Percentiles rank a stretch among this genome's conserved stretches.
These are phyloP conservation scores for Lenzites betulinus DNA, from an alignment of 768 basidiomycete species.

Conservation along the genomic window DNA sequence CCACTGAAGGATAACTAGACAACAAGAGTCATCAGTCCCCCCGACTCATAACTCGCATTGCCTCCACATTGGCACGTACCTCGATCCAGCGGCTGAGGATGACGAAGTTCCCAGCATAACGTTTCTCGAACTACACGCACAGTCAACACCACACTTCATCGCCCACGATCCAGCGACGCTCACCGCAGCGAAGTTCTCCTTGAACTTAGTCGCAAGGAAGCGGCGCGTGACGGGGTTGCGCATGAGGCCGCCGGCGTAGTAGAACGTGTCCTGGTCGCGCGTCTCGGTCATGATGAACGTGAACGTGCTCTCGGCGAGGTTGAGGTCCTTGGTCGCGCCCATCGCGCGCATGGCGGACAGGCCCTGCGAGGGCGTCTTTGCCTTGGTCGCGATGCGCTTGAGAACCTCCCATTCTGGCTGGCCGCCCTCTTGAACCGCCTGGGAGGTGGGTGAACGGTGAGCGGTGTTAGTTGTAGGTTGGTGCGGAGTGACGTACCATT, in stretches of 20 bases:
- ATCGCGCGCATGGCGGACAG: constrained; percentile 65
- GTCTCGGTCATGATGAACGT: constrained; percentile 37
- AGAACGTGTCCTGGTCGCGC: constrained; percentile 35
- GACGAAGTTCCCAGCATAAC: constrained; percentile 15
- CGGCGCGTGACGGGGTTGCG: constrained; percentile 41
- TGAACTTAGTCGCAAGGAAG: constrained; percentile 41
- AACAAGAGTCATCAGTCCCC: not conserved
- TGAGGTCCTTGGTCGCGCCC: constrained; percentile 42
- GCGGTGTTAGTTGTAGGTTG: not conserved
- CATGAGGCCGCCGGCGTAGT: constrained; percentile 39
- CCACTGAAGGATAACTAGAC: constrained; percentile 8
- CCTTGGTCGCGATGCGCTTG: constrained; percentile 66
- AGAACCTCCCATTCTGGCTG: constrained; percentile 73
- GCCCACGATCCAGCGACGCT: not conserved
- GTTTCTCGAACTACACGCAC: constrained; percentile 11
- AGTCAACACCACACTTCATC: not conserved
- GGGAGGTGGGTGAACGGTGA: not conserved
- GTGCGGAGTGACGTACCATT: constrained; percentile 9
- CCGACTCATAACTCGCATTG: too few relatives aligned
- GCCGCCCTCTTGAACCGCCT: constrained; percentile 80
- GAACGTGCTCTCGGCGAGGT: constrained; percentile 45
- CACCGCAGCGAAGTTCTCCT: constrained; percentile 36
- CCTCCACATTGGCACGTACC: not conserved
- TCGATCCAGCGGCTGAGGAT: constrained; percentile 13
- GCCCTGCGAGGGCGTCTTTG: constrained; percentile 72